These are phyloP conservation scores for Cucurbita pepo DNA, from an alignment of 306 rosid genomes.

Conservation along the genomic window DNA sequence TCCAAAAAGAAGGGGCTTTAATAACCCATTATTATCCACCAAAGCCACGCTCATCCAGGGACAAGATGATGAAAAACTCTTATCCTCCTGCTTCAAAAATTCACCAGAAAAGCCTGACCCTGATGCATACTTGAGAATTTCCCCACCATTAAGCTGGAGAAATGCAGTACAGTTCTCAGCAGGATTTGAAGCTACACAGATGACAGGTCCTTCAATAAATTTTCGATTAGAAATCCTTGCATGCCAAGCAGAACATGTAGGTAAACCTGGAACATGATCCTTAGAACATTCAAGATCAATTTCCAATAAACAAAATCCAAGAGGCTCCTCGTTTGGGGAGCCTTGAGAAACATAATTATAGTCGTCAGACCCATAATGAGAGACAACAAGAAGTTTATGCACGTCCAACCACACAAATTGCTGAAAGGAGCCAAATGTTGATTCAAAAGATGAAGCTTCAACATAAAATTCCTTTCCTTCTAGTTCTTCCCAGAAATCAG, in stretches of 20 bases:
- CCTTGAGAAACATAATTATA: conserved; percentile 23
- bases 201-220: conserved; percentile 42
- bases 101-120: conserved; percentile 31
- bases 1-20: conserved; percentile 56
- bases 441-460: conserved; percentile 39
- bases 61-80: conserved; percentile 51
- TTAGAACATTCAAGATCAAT: conserved; percentile 60
- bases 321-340: conserved; percentile 20
- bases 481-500: conserved; percentile 81
- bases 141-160: conserved; percentile 63
- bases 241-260: conserved; percentile 76
- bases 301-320: conserved; percentile 60
- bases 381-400: conserved; percentile 49
- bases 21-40: conserved; percentile 26
- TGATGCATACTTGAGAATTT: conserved; percentile 40
- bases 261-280: conserved; percentile 48
- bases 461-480: conserved; percentile 62
- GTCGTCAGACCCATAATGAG: conserved; percentile 55
- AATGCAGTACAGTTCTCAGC: conserved; percentile 37
- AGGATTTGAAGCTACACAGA: conserved; percentile 48
- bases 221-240: conserved; percentile 38
- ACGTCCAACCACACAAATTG: conserved; percentile 80
- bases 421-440: conserved; percentile 39
- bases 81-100: conserved; percentile 32
- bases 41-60: conserved; percentile 67